Conservation (phyloP, 2,329 filamentous ascomycete genomes). For the Conoideocrella luteorostrata region DNA sequence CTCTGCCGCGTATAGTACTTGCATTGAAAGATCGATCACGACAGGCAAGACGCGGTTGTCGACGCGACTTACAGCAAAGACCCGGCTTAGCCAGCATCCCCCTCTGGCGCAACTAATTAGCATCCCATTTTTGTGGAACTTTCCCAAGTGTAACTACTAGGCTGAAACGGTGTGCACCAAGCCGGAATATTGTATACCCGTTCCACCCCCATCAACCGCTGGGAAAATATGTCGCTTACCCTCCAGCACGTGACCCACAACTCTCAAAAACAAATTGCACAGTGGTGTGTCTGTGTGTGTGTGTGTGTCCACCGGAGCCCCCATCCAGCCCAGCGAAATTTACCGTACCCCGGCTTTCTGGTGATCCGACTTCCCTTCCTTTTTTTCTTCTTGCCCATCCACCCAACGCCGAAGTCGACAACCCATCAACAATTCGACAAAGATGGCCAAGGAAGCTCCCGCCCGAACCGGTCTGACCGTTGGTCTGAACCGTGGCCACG, state of each 20-base stretch:
- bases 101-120: no score
- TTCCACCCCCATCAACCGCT: neutral
- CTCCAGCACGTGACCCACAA: slow-evolving; percentile 22
- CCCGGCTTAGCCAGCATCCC: no score
- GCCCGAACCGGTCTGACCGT: slow-evolving; percentile 53
- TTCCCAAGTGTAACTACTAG: no score
- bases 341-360: slow-evolving; percentile 3
- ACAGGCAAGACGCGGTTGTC: slow-evolving; percentile 2
- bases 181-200: slow-evolving; percentile 3
- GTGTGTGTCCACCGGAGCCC: slow-evolving; percentile 7
- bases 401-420: slow-evolving; percentile 20
- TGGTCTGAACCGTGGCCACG: slow-evolving; percentile 59
- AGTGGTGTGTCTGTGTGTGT: neutral
- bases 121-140: no score
- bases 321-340: slow-evolving; percentile 17
- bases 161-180: no score
- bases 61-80: slow-evolving; percentile 7
- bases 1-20: slow-evolving; percentile 5
- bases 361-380: slow-evolving; percentile 5
- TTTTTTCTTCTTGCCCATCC: slow-evolving; percentile 20
- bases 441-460: slow-evolving; percentile 55
- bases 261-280: slow-evolving; percentile 9
- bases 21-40: no score
- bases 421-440: slow-evolving; percentile 26
- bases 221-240: slow-evolving; percentile 12